Percentiles rank a stretch among this genome's conserved stretches.
phyloP scores from a whole-genome alignment of 1,284 basidiomycete genomes.

The Cystobasidium slooffiae region DNA sequence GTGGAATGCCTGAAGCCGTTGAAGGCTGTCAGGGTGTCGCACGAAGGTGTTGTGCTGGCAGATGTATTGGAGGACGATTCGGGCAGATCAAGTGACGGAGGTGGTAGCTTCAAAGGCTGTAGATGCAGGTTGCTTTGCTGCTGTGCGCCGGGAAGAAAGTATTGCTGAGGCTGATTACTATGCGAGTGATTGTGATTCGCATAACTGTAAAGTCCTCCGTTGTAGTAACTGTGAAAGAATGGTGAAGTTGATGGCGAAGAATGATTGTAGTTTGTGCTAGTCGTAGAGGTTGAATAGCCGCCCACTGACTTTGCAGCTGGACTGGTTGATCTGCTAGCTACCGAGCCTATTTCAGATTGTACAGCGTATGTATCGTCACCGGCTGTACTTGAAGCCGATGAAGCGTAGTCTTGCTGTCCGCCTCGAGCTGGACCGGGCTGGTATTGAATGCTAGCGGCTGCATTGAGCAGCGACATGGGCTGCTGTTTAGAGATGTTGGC shows the following conservation, averaged over 20 bases:
- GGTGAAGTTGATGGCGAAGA: conserved; percentile 23
- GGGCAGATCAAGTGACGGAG: conserved; percentile 29
- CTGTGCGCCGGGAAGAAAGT: not conserved
- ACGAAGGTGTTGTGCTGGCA: conserved; percentile 13
- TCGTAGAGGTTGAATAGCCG: not conserved
- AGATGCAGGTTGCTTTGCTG: conserved; percentile 7
- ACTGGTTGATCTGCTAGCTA: conserved; percentile 30
- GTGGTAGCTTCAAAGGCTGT: conserved; percentile 27
- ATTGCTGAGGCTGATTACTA: not conserved
- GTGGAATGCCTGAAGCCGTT: conserved; percentile 8
- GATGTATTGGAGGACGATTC: not conserved
- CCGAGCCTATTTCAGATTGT: conserved; percentile 6
- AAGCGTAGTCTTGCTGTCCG: conserved; percentile 17
- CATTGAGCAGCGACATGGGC: not conserved
- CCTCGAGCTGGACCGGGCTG: conserved; percentile 3
- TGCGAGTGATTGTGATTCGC: not conserved
- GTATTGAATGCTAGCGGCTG: not conserved
- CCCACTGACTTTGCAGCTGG: conserved; percentile 8
- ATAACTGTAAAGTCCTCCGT: not conserved
- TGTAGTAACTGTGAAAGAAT: not conserved
- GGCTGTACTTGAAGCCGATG: conserved; percentile 23
- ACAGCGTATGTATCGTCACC: conserved; percentile 17
- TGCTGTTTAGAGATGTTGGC: not conserved
- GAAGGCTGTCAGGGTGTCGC: not conserved
- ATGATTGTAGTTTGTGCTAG: not conserved